Base-by-base conservation (phyloP, 1,139 yeast genomes). In the Spencermartinsiella ligniputridi region DNA sequence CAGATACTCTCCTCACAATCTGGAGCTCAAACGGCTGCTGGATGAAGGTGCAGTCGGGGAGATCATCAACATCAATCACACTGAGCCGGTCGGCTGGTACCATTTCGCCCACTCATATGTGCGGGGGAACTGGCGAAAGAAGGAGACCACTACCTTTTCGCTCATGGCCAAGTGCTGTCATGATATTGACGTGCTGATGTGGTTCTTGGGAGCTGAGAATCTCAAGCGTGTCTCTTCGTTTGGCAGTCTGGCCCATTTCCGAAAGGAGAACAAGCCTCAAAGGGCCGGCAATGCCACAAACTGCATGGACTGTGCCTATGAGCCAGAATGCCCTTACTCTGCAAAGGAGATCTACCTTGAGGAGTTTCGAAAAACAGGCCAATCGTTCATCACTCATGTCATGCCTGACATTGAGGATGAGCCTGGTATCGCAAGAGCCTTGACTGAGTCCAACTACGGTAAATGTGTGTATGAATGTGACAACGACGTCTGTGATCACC, bases 71-170 rank as follows among this genome's bases (percentile, higher is more conserved):
- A 48, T 58, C 35, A 57, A 58, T 36, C 62, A 58, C 42, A 58
- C 62, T 1, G 63, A 58, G 47, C 63, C 63, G 1, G 62, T 58
- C 2, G 63, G 63, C 2, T 56, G 57, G 56, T 55, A 48, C 44
- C 63, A 58, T 40, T 58, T 56, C 49, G 61, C 63, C 1, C 63
- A 58, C 41, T 58, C 62, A 11, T 58, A 55, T 45, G 63, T 58
- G n/a, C 56, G 63, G 12, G 63, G 63, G 13, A 55, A 58, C 42
- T 58, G 63, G 63, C 46, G 56, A 16, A 41, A 49, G 13, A 50
- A 50, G 25, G 50, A 46, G 6, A 46, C 50, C n/a, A 46, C 58
- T 12, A 50, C 58, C 12, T 57, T 57, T 41, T 49, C 58, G n/a
- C 50, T 58, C n/a, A 56, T 58, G 63, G 53, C 61, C 32, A 58